Evolutionary conservation across 768 basidiomycete genomes (phyloP).

Genomic region (Dacryopinax primogenitus): DNA sequence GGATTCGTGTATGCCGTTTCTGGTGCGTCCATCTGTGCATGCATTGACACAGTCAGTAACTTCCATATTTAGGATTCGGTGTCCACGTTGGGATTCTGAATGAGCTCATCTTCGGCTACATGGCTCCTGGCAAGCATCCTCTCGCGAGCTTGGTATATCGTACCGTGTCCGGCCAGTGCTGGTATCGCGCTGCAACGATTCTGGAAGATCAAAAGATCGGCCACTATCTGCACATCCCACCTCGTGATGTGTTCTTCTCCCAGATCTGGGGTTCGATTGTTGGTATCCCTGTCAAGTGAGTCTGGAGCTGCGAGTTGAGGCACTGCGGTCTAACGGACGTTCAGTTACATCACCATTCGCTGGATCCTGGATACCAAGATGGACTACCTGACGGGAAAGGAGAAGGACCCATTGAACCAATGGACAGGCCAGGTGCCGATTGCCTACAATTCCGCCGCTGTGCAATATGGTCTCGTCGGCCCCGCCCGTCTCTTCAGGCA

Average conservation of each 20-base stretch:
- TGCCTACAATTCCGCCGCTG: slow-evolving; percentile 1
- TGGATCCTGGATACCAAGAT: slow-evolving; percentile 8
- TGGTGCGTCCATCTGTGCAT: background rate
- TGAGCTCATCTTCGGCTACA: background rate
- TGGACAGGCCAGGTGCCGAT: background rate
- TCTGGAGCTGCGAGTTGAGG: background rate
- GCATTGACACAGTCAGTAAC: background rate
- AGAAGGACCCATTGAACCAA: background rate
- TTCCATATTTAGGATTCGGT: background rate
- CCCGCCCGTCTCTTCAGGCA: background rate
- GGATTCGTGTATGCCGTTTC: slow-evolving; percentile 1
- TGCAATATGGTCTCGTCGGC: background rate
- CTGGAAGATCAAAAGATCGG: slow-evolving; percentile 6
- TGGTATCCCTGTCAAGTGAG: slow-evolving; percentile 6
- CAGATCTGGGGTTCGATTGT: slow-evolving; percentile 3
- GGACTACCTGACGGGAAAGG: background rate
- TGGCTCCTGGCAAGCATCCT: slow-evolving; percentile 6
- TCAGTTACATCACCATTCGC: slow-evolving; percentile 3
- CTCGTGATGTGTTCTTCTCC: slow-evolving; percentile 1
- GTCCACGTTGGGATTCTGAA: slow-evolving; percentile 2
- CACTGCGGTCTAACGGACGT: background rate
- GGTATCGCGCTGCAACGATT: background rate
- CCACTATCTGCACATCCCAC: slow-evolving; percentile 3
- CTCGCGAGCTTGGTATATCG: background rate
- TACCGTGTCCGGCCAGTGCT: slow-evolving; percentile 3